phyloP scores from a whole-genome alignment of 208 protist genomes.

The Crithidia expoeki region DNA sequence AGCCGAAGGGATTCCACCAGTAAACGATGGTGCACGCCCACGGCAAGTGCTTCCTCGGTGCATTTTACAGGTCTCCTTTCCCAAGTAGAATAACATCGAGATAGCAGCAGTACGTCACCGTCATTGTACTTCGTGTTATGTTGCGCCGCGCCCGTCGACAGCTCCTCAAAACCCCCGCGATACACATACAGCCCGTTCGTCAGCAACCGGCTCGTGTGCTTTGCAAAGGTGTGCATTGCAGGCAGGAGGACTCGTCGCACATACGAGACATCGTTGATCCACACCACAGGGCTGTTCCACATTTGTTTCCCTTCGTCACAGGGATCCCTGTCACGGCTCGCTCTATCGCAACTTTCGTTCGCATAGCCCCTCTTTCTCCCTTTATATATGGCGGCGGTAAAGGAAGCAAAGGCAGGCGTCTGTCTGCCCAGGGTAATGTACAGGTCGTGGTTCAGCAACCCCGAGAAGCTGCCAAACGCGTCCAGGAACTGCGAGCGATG shows the following conservation, averaged over 20 bases:
- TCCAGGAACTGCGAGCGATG: background rate
- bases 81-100: too few species aligned
- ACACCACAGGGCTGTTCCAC: slow-evolving; percentile 34
- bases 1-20: slow-evolving; percentile 4
- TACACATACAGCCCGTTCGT: slow-evolving; percentile 21
- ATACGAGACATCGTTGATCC: slow-evolving; percentile 51
- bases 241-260: slow-evolving; percentile 54
- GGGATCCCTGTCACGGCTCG: background rate
- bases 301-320: background rate
- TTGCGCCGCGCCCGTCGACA: background rate
- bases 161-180: background rate
- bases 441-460: slow-evolving; percentile 32
- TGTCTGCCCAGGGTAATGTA: slow-evolving; percentile 21
- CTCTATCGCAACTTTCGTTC: background rate
- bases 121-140: too few species aligned
- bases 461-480: slow-evolving; percentile 31
- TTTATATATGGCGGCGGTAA: background rate
- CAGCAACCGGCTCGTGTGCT: background rate
- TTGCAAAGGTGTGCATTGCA: slow-evolving; percentile 47
- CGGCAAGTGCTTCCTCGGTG: slow-evolving; percentile 5
- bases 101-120: too few species aligned
- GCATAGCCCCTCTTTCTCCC: background rate
- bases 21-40: slow-evolving; percentile 21
- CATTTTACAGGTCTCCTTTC: too few species aligned
- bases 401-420: slow-evolving; percentile 1